These are phyloP conservation scores for Gossypium turneri DNA, from an alignment of 345 rosid genomes.

Conservation along the genomic window DNA sequence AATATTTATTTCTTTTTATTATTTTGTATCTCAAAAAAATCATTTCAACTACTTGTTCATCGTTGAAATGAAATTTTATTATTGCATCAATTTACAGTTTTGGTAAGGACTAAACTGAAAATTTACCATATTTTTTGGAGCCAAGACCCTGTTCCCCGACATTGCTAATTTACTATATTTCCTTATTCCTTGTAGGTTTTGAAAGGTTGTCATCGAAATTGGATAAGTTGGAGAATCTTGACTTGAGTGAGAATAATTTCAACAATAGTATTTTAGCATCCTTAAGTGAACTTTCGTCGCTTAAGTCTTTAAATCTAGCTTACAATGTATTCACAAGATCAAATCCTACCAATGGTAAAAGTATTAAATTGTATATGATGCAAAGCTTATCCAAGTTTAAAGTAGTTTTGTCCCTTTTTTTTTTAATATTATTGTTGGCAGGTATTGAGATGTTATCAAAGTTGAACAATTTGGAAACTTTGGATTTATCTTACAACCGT, in stretches of 20 bases:
- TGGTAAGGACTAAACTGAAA: too few relatives aligned
- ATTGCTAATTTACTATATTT: neutral
- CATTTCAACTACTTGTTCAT: too few relatives aligned
- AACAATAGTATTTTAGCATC: neutral
- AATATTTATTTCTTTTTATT: too few relatives aligned
- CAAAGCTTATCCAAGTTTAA: too few relatives aligned
- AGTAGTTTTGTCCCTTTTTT: neutral
- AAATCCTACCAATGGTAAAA: neutral
- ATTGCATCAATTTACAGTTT: too few relatives aligned
- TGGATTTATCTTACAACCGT: neutral
- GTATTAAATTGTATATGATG: neutral
- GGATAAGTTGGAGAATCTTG: neutral
- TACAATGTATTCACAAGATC: neutral
- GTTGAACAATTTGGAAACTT: neutral
- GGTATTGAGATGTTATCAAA: slow-evolving; percentile 1
- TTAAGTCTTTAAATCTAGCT: neutral
- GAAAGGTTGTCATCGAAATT: neutral
- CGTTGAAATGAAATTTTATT: fast-evolving
- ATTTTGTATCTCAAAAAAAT: too few relatives aligned
- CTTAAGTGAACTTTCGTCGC: neutral
- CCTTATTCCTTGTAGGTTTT: neutral
- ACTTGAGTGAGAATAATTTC: neutral
- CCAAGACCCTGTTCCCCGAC: too few relatives aligned
- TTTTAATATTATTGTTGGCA: neutral
- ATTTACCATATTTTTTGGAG: too few relatives aligned